Conservation (phyloP, 331 rosid species). For the Quercus phellos region DNA sequence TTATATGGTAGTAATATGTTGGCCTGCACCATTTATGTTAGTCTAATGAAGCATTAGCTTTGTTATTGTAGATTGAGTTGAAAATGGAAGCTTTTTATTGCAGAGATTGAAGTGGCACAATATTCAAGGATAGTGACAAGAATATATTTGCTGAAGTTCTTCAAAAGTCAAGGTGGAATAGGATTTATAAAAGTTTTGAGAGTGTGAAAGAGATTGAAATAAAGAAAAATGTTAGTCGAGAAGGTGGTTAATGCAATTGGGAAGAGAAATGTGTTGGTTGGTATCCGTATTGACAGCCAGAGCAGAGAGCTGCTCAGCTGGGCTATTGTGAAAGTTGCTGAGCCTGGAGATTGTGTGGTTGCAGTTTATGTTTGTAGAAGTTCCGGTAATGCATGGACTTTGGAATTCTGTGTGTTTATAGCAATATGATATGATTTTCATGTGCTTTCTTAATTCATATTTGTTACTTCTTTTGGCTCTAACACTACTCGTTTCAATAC, state of each 20-base stretch:
- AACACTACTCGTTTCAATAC: conserved; percentile 7
- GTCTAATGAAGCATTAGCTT: conserved; percentile 3
- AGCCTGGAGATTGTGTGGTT: conserved; percentile 76
- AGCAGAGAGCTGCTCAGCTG: conserved; percentile 73
- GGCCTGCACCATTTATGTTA: conserved; percentile 20
- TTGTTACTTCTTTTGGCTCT: background rate
- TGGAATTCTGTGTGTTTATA: background rate
- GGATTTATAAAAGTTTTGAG: conserved; percentile 10
- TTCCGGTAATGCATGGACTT: conserved; percentile 34
- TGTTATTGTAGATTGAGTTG: conserved; percentile 12
- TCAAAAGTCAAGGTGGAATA: conserved; percentile 2
- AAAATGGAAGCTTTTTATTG: conserved; percentile 27
- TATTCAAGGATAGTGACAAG: background rate
- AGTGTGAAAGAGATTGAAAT: conserved; percentile 16
- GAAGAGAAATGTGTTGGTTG: conserved; percentile 60
- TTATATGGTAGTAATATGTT: background rate
- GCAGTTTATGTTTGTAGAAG: conserved; percentile 66
- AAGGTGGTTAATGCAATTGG: background rate
- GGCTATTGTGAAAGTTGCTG: conserved; percentile 82
- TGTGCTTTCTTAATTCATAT: background rate
- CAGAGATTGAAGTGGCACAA: conserved; percentile 31
- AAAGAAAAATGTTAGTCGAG: conserved; percentile 41
- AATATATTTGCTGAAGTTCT: background rate
- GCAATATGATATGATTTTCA: background rate
- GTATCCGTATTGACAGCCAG: conserved; percentile 53